Percentiles rank a stretch among this genome's conserved stretches.
Conservation (phyloP, 345 rosid species). For the Theobroma cacao region DNA sequence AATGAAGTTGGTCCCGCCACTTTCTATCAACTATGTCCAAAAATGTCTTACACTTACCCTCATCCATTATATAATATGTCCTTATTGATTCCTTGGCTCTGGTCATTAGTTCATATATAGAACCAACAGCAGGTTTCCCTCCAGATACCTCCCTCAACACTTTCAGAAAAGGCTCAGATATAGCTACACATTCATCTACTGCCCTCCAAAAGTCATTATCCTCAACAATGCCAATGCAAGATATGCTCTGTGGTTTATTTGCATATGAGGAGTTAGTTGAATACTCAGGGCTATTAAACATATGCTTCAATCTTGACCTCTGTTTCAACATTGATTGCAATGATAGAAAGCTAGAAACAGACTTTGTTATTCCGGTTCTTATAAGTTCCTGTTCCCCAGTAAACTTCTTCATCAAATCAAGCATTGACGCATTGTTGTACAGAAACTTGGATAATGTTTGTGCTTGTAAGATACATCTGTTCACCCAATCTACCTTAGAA, state of each 20-base stretch:
- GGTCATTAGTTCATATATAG: slow-evolving; percentile 79
- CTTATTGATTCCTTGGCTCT: slow-evolving; percentile 79
- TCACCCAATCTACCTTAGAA: slow-evolving; percentile 88
- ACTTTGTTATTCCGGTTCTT: slow-evolving; percentile 69
- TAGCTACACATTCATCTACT: slow-evolving; percentile 78
- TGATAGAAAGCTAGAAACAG: slow-evolving; percentile 67
- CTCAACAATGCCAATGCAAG: slow-evolving; percentile 54
- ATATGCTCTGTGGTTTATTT: slow-evolving; percentile 59
- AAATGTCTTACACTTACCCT: slow-evolving; percentile 73
- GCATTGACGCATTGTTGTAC: slow-evolving; percentile 64
- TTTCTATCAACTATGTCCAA: slow-evolving; percentile 72
- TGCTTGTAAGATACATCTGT: slow-evolving; percentile 68
- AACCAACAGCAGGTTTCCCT: slow-evolving; percentile 75
- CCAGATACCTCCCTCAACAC: slow-evolving; percentile 83
- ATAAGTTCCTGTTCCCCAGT: slow-evolving; percentile 72
- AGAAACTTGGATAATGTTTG: slow-evolving; percentile 65
- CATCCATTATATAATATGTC: slow-evolving; percentile 89
- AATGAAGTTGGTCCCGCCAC: slow-evolving; percentile 81
- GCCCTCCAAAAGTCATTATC: slow-evolving; percentile 85
- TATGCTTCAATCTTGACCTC: slow-evolving; percentile 57
- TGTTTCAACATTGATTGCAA: slow-evolving; percentile 78
- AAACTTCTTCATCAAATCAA: slow-evolving; percentile 72
- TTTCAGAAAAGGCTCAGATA: slow-evolving; percentile 80
- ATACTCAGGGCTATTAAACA: slow-evolving; percentile 75
- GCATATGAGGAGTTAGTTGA: slow-evolving; percentile 48